Percentiles rank a stretch among this genome's conserved stretches.
These are phyloP conservation scores for Septoria petroselini DNA, from an alignment of 2,329 filamentous ascomycete genomes.

Conservation along the genomic window DNA sequence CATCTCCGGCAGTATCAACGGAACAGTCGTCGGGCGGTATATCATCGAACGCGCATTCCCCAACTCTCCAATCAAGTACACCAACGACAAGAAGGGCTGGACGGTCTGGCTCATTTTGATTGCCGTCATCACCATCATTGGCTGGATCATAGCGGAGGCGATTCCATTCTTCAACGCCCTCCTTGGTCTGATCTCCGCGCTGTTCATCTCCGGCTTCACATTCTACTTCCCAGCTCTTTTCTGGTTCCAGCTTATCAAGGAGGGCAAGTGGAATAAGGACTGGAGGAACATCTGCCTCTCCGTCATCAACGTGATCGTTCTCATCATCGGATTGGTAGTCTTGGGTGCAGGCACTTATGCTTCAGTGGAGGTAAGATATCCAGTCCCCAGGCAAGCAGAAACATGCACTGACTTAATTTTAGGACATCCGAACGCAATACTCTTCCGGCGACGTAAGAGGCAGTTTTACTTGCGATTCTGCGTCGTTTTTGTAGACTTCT, in stretches of 20 bases:
- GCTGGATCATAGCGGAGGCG: constrained; percentile 67
- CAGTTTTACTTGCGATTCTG: constrained; percentile 42
- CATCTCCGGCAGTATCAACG: constrained; percentile 70
- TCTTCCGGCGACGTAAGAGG: constrained; percentile 39
- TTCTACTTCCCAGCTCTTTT: constrained; percentile 42
- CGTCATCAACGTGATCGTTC: constrained; percentile 45
- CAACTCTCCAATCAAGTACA: constrained; percentile 51
- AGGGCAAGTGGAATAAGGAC: constrained; percentile 48
- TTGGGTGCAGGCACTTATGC: constrained; percentile 45
- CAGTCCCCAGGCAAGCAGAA: no score
- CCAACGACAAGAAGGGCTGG: constrained; percentile 46
- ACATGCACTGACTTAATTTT: no score
- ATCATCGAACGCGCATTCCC: constrained; percentile 63
- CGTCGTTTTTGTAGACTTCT: constrained; percentile 7
- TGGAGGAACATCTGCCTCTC: constrained; percentile 47
- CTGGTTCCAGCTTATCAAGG: constrained; percentile 47
- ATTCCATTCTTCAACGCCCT: constrained; percentile 70
- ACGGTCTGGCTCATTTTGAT: constrained; percentile 61
- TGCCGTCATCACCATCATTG: constrained; percentile 56
- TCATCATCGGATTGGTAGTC: constrained; percentile 37
- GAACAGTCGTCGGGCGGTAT: constrained; percentile 51
- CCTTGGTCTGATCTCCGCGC: constrained; percentile 60
- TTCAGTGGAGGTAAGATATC: constrained; percentile 31
- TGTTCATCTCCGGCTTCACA: constrained; percentile 66
- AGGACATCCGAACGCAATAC: constrained; percentile 46